phyloP scores from a whole-genome alignment of 768 basidiomycete genomes.

The Termitomyces sp. region DNA sequence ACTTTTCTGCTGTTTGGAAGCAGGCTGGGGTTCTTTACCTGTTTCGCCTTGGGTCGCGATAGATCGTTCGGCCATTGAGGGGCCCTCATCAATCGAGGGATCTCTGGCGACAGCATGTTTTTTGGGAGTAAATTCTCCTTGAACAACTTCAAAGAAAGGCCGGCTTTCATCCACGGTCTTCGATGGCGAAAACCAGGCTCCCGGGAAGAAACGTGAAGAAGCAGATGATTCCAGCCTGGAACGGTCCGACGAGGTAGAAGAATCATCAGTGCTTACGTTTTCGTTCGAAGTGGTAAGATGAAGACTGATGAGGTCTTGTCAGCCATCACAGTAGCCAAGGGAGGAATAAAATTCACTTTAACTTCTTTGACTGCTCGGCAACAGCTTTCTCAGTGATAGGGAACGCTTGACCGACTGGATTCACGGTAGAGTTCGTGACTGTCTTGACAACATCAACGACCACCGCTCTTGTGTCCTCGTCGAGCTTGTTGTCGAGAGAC shows the following conservation, averaged over 20 bases:
- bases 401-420: constrained; percentile 9
- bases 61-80: constrained; percentile 11
- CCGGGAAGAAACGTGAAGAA: constrained; percentile 54
- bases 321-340: background rate
- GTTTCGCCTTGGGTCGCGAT: constrained; percentile 10
- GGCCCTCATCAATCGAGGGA: constrained; percentile 18
- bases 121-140: constrained; percentile 38
- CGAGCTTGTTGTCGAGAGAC: background rate
- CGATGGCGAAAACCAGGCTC: constrained; percentile 42
- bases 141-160: constrained; percentile 43
- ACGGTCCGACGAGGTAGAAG: constrained; percentile 19
- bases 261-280: background rate
- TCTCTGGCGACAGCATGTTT: constrained; percentile 14
- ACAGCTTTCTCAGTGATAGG: constrained; percentile 7
- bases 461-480: background rate
- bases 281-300: constrained; percentile 14
- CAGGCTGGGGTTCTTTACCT: constrained; percentile 11
- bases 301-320: constrained; percentile 11
- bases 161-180: constrained; percentile 35
- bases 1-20: constrained; percentile 24
- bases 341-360: constrained; percentile 4
- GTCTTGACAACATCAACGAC: background rate
- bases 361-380: constrained; percentile 4
- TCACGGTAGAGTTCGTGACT: background rate
- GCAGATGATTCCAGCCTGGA: constrained; percentile 45